A percentile compares a stretch with the other conserved stretches of the same genome.
These are phyloP conservation scores for Hamamelis virginiana DNA, from an alignment of 164 flowering plant species.

Conservation along the genomic window DNA sequence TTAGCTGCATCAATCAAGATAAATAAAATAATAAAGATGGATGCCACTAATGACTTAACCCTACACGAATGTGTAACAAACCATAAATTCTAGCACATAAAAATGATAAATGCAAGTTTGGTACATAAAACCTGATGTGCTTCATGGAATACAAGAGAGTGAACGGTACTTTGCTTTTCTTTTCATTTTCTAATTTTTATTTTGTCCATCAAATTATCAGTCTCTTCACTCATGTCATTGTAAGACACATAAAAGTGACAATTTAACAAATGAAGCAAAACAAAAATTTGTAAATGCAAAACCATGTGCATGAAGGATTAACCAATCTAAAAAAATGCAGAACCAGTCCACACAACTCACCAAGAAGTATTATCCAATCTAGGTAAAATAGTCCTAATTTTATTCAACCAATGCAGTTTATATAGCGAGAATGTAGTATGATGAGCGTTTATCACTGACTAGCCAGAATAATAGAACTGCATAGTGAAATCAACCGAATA, in stretches of 20 bases:
- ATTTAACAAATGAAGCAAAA: neutral
- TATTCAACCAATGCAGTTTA: neutral
- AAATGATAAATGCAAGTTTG: neutral
- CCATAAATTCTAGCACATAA: neutral
- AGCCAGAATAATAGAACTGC: neutral
- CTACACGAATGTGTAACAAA: neutral
- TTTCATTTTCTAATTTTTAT: no score
- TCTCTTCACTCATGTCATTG: no score
- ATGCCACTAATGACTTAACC: neutral
- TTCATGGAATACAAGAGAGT: no score
- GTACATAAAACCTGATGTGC: neutral
- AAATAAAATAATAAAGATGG: constrained; percentile 1
- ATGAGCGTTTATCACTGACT: neutral
- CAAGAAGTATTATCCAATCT: neutral
- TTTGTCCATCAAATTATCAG: no score
- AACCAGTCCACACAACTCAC: no score
- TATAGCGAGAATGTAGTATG: neutral
- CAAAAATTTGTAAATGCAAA: neutral
- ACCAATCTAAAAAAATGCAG: no score
- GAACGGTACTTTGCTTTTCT: no score
- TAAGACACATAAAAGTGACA: no score
- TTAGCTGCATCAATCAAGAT: constrained; percentile 55
- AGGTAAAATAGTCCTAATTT: neutral
- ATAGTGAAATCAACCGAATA: neutral
- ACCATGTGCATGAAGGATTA: neutral